These are phyloP conservation scores for Hypoxylon rickii DNA, from an alignment of 495 filamentous ascomycete genomes.

Conservation along the genomic window DNA sequence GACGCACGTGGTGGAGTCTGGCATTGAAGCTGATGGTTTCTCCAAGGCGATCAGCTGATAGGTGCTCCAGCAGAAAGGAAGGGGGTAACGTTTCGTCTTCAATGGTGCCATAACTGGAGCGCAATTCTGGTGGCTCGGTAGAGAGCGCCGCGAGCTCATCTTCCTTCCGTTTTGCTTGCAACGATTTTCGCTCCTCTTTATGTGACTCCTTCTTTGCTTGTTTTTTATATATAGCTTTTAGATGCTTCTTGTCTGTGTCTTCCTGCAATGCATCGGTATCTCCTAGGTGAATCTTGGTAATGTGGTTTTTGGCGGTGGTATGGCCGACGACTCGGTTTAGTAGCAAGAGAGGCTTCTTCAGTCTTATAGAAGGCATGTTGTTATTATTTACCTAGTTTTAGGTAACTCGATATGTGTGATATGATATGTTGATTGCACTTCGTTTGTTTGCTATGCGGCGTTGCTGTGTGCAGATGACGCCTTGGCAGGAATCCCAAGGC, in stretches of 20 bases:
- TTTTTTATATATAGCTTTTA: constrained; percentile 51
- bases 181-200: constrained; percentile 58
- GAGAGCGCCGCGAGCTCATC: constrained; percentile 49
- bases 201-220: constrained; percentile 52
- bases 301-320: constrained; percentile 50
- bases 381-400: background rate
- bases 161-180: constrained; percentile 52
- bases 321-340: constrained; percentile 52
- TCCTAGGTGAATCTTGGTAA: constrained; percentile 49
- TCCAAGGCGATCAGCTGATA: constrained; percentile 51
- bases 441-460: too few species aligned
- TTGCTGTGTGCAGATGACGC: too few species aligned
- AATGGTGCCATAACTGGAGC: constrained; percentile 62
- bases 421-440: too few species aligned
- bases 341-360: constrained; percentile 49
- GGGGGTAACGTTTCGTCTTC: constrained; percentile 39
- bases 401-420: too few species aligned
- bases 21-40: constrained; percentile 78
- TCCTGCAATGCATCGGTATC: constrained; percentile 52
- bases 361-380: constrained; percentile 42
- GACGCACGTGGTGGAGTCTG: constrained; percentile 81
- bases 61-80: constrained; percentile 24
- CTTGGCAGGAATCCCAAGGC: too few species aligned
- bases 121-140: constrained; percentile 59
- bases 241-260: constrained; percentile 57